Evolutionary conservation across 202 grass and related monocot species (phyloP).

Genomic region (Saccharum hybrid): DNA sequence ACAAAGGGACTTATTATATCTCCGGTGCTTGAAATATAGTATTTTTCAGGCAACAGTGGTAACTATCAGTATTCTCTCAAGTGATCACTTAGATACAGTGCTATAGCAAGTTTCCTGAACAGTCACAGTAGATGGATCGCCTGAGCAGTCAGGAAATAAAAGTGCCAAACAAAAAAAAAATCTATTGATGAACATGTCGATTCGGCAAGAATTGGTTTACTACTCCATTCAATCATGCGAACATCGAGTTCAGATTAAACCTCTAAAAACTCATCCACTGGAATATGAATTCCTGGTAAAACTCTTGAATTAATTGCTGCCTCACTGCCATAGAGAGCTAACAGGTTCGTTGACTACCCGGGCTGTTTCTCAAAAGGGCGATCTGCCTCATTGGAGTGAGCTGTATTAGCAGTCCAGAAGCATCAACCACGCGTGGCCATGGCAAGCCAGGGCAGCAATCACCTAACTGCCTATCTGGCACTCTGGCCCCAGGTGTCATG

Average conservation of each 20-base stretch:
- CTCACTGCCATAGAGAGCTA: not conserved
- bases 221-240: not conserved
- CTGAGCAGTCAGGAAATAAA: too few relatives aligned
- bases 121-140: too few relatives aligned
- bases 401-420: slow-evolving; percentile 17
- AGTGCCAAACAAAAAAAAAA: too few relatives aligned
- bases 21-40: too few relatives aligned
- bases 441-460: not conserved
- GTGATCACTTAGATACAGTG: too few relatives aligned
- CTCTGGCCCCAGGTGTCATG: slow-evolving; percentile 26
- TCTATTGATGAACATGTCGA: too few relatives aligned
- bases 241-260: not conserved
- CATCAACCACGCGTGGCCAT: slow-evolving; percentile 10
- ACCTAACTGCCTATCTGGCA: not conserved
- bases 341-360: slow-evolving; percentile 16
- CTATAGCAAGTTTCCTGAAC: too few relatives aligned
- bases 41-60: too few relatives aligned
- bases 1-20: too few relatives aligned
- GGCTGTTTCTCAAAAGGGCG: not conserved
- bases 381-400: slow-evolving; percentile 2
- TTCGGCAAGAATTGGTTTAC: not conserved
- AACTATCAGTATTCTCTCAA: too few relatives aligned
- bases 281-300: not conserved
- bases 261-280: not conserved
- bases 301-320: not conserved